Evolutionary conservation across 225 moss, liverwort and hornwort species (phyloP), one percentile per base, ranked within the genome.

Genomic region (Polytrichum commune): DNA sequence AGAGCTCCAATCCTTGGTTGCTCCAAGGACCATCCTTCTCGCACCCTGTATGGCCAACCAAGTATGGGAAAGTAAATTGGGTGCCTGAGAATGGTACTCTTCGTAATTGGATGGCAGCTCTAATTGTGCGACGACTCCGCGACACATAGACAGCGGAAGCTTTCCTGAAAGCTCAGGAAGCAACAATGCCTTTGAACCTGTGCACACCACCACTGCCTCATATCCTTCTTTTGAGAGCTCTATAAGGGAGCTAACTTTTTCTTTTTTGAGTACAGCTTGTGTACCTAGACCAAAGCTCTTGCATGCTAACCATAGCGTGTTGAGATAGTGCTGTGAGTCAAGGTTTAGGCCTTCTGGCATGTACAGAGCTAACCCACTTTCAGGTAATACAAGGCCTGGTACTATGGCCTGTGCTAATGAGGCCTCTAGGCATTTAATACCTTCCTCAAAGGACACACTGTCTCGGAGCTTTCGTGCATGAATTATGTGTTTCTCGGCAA

Each of bases 31-130:
- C 74, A 93, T 73, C 29, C 71, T 80, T 56, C 87, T 82, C 55
- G 82, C 81, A 32, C 89, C 98, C 81, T 98, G 98, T 26, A 85
- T 73, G 73, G 93, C 95, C 35, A 98, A 73, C 98, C 98, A 98
- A 61, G 93, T 90, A 32, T 89, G 84, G 8, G 91, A 84, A 27
- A 98, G 83, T 66, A 98, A 67, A 77, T 86, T 98, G 54, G 98
- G 98, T 53, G 89, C 89, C 29, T 81, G 80, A 46, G 79, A 60
- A 1, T 26, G 67, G 64, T 90, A 92, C 55, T 81, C 80, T 33
- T 71, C 80, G 53, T 72, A 80, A 66, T 69, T 60, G 25, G 19
- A 55, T 32, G 89, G 89, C 29, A 87, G 77, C 67, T 93, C 89
- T 72, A 98, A 83, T 54, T 91, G 76, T 67, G 90, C 93, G 35